Percentiles rank a stretch among this genome's conserved stretches.
phyloP scores from a whole-genome alignment of 2,329 filamentous ascomycete species.

The Neofusicoccum umdonicola region DNA sequence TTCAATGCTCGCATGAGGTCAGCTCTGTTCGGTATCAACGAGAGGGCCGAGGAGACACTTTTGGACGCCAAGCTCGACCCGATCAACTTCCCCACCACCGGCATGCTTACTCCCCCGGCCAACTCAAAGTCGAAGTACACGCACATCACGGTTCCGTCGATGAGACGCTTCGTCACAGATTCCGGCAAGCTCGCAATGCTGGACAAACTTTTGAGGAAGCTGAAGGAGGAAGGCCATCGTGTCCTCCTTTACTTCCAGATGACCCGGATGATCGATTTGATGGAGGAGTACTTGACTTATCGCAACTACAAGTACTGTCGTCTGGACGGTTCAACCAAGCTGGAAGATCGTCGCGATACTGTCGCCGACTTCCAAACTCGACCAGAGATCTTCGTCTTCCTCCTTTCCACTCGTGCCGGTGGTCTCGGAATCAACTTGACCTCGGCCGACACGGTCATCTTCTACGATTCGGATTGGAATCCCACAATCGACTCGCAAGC shows the following conservation, averaged over 20 bases:
- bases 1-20: conserved; percentile 79
- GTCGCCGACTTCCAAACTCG: conserved; percentile 95
- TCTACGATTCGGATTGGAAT: conserved; percentile 99
- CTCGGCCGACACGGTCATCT: conserved; percentile 95
- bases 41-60: conserved; percentile 67
- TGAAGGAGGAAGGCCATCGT: conserved; percentile 90
- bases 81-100: conserved; percentile 59
- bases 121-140: conserved; percentile 83
- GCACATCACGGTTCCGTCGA: conserved; percentile 88
- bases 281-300: conserved; percentile 98
- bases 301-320: conserved; percentile 99
- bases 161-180: conserved; percentile 96
- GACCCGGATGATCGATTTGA: conserved; percentile 99
- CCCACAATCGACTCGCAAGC: conserved; percentile 97
- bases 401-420: conserved; percentile 92
- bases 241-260: conserved; percentile 99
- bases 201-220: conserved; percentile 79
- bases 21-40: conserved; percentile 66
- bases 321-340: conserved; percentile 92
- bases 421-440: conserved; percentile 98
- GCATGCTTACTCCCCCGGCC: conserved; percentile 73
- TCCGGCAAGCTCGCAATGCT: conserved; percentile 93
- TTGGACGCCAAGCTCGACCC: conserved; percentile 70
- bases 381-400: conserved; percentile 94
- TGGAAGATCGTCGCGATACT: conserved; percentile 94